phyloP scores from a whole-genome alignment of 805 yeast species.

The fission yeast (Schizosaccharomyces pombe) region ASM294v3 CU329670.1:4003001-4003500 shows the following conservation, averaged over 20 bases:
- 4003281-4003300: neutral
- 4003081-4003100: slow-evolving; percentile 1
- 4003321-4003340: no score
- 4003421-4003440: no score
- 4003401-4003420: neutral
- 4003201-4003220: neutral
- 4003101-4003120: neutral
- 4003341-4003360: no score
- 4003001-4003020: slow-evolving; percentile 6
- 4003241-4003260: neutral
- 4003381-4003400: no score
- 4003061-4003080: slow-evolving; percentile 6
- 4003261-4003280: neutral
- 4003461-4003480: neutral
- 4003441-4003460: no score
- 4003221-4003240: neutral
- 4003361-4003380: no score
- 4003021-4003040: slow-evolving; percentile 6
- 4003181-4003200: neutral
- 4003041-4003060: slow-evolving; percentile 5
- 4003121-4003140: neutral
- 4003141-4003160: neutral
- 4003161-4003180: neutral
- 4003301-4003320: no score
- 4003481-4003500: no score